phyloP scores from a whole-genome alignment of 352 stramenopile genomes.

The Bremia lactucae region DNA sequence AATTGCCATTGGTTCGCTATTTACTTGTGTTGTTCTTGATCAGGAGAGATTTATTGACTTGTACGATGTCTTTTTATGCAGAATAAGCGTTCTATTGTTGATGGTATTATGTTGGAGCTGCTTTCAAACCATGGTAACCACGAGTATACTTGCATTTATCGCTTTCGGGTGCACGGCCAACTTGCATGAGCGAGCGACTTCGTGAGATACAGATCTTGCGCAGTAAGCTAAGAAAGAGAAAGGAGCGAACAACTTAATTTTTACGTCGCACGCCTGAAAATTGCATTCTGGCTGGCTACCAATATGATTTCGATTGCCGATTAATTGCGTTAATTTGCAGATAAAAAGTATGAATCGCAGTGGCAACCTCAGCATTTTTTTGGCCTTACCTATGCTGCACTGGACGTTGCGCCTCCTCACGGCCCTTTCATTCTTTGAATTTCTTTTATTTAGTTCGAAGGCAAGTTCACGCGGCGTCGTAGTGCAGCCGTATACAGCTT shows the following conservation, averaged over 20 bases:
- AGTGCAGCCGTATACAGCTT: conserved; percentile 54
- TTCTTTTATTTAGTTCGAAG: conserved; percentile 58
- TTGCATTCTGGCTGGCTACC: too few species aligned
- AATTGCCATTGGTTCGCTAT: conserved; percentile 26
- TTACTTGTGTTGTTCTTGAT: neutral
- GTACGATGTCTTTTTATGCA: conserved; percentile 6
- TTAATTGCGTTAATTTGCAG: too few species aligned
- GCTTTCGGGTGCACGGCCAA: conserved; percentile 74
- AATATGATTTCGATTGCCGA: too few species aligned
- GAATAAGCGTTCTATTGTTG: conserved; percentile 40
- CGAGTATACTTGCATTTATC: conserved; percentile 86
- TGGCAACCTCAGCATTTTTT: too few species aligned
- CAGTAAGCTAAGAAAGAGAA: too few species aligned
- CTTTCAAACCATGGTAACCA: conserved; percentile 73
- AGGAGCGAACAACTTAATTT: too few species aligned
- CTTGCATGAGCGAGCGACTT: conserved; percentile 13
- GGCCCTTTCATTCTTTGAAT: conserved; percentile 51
- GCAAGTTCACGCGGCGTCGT: conserved; percentile 45
- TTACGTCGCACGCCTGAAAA: too few species aligned
- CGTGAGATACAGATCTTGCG: too few species aligned
- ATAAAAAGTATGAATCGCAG: too few species aligned
- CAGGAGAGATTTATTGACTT: too few species aligned
- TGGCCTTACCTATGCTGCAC: conserved; percentile 58
- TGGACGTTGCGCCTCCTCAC: conserved; percentile 38
- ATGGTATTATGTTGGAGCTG: conserved; percentile 69